Evolutionary conservation across 345 rosid genomes (phyloP).

Genomic region (Heritiera fomes): DNA sequence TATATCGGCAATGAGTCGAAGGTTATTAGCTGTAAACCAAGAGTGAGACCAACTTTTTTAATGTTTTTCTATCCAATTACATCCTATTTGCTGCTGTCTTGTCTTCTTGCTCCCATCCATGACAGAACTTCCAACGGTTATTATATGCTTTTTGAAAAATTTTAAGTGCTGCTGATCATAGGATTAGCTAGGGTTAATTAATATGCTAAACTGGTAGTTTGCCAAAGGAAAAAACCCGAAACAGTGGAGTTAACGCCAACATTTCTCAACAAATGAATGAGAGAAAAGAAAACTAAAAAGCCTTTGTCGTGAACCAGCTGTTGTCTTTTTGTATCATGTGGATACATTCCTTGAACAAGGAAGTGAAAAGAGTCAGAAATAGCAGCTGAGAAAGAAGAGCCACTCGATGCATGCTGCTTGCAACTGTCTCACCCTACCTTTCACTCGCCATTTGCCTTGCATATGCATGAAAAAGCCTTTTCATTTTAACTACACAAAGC

Average conservation of each 20-base stretch:
- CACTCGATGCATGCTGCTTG: neutral
- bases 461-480: neutral
- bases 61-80: conserved; percentile 1
- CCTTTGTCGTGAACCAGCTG: neutral
- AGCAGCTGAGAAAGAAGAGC: neutral
- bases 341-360: neutral
- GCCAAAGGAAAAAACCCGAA: neutral
- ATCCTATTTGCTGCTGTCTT: conserved; percentile 14
- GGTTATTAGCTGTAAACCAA: conserved; percentile 44
- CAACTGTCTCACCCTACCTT: neutral
- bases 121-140: conserved; percentile 14
- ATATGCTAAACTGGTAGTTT: neutral
- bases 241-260: neutral
- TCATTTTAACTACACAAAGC: neutral
- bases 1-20: neutral
- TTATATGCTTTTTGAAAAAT: neutral
- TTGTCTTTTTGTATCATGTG: neutral
- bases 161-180: neutral
- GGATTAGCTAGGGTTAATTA: neutral
- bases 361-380: neutral
- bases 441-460: neutral
- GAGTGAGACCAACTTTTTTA: conserved; percentile 27
- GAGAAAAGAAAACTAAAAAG: neutral
- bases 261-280: neutral
- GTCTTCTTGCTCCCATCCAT: conserved; percentile 12